Evolutionary conservation across 352 stramenopile genomes (phyloP), one percentile per base, ranked within the genome.

Genomic region (Phytophthora multivora): DNA sequence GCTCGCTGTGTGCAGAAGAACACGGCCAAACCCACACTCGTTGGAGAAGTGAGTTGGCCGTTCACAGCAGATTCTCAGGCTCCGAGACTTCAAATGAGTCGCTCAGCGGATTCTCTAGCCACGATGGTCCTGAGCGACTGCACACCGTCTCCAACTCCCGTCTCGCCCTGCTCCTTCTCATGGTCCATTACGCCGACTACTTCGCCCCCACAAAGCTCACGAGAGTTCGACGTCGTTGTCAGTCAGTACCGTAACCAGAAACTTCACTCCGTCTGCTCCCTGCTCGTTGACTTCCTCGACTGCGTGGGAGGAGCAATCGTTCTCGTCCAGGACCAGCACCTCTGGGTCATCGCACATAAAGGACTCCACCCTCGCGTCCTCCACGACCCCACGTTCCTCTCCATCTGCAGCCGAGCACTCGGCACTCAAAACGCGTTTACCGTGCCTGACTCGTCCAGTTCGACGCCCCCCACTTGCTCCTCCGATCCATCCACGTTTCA

Each of bases 181-280:
- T 79, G 77, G 18, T 70, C 69, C 2, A 66, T 84, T 6, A 77
- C 74, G 2, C 71, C 72, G 2, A 74, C 67, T 12, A 33, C 43
- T 26, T 80, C 74, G 4, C 66, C 71, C 2, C 60, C 61, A 1
- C 25, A 59, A 8, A 66, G 49, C 43, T 59, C 65, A 9, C 56
- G 48, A 1, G 64, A 81, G 31, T 86, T 80, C 57, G 75, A 83
- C 16, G 83, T 91, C 23, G 83, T 86, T 55, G 79, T 89, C 40
- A 92, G 80, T 53, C 83, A 92, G 58, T 86, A 85, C 31, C 75
- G 76, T 50, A 87, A 86, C 61, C 64, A 80, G 50, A 89, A 87
- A 51, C 73, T 92, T n/a, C 75, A 87, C 48, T 90, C 79, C 0
- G 79, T 90, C 4, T 92, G 80, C 62, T 84, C 79, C 1, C 47